Percentiles rank a stretch among this genome's conserved stretches.
Conservation (phyloP, 2,329 filamentous ascomycete species). For the Curvularia verruculosa region DNA sequence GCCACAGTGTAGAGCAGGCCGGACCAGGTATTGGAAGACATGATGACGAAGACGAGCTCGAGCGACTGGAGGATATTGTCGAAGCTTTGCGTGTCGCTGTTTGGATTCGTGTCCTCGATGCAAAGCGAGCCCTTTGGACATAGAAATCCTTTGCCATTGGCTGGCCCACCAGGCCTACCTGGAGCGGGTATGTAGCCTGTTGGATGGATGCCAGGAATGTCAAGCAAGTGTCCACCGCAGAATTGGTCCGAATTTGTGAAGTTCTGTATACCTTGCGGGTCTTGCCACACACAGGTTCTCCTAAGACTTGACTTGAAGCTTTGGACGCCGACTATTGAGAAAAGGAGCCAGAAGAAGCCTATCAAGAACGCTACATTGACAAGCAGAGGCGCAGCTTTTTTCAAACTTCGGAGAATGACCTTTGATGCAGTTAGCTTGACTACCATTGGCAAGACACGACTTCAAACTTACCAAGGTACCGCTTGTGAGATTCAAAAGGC, state of each 20-base stretch:
- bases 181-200: slow-evolving; percentile 70
- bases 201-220: slow-evolving; percentile 50
- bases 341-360: slow-evolving; percentile 95
- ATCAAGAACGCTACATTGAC: slow-evolving; percentile 94
- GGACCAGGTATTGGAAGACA: slow-evolving; percentile 97
- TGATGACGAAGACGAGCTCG: slow-evolving; percentile 95
- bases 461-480: slow-evolving; percentile 76
- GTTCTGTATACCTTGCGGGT: slow-evolving; percentile 56
- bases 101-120: slow-evolving; percentile 78
- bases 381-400: slow-evolving; percentile 89
- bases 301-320: slow-evolving; percentile 71
- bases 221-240: slow-evolving; percentile 81
- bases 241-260: slow-evolving; percentile 70
- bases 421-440: slow-evolving; percentile 43
- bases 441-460: neutral
- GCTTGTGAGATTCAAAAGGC: slow-evolving; percentile 88
- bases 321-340: slow-evolving; percentile 95
- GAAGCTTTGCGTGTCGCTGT: slow-evolving; percentile 86
- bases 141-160: slow-evolving; percentile 76
- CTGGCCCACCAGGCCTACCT: slow-evolving; percentile 51
- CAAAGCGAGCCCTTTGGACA: slow-evolving; percentile 86
- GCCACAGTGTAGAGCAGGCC: slow-evolving; percentile 94
- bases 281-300: slow-evolving; percentile 59
- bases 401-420: slow-evolving; percentile 93
- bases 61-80: slow-evolving; percentile 93